Evolutionary conservation across 345 rosid genomes (phyloP), one percentile per base, ranked within the genome.

Genomic region (Sonneratia alba): DNA sequence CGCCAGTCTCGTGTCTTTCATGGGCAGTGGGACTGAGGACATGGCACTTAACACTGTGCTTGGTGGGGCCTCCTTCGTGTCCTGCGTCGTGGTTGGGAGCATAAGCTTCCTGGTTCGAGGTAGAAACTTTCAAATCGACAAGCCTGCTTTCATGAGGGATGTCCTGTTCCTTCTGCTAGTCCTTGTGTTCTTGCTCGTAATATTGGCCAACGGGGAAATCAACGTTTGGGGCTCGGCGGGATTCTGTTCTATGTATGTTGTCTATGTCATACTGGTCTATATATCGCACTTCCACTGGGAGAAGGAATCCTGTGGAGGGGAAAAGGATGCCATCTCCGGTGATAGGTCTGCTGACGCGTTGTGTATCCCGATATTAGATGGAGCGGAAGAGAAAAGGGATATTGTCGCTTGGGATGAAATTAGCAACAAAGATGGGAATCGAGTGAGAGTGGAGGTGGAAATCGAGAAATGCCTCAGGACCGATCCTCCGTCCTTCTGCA

Each of bases 71-170:
- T 85, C 87, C 21, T 91, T 88, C 76, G 92, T 91, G 14, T 79
- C 96, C 34, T 86, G 93, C 76, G 83, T 91, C 71, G 98, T 93
- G 71, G 97, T 89, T 36, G 98, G 92, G 71, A 70, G 80, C 70
- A 85, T 93, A 42, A 78, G 92, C 73, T 75, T 88, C 72, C 69
- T 80, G 21, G 77, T 85, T 45, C 76, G 80, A 53, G 66, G 71
- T 36, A 79, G 79, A 67, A 73, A 76, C 40, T 72, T 86, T 69
- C 63, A 66, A 32, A 83, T 93, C 19, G 79, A 79, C 75, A 89
- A 72, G 61, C 68, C 67, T 68, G 89, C 89, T 71, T 89, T 93
- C 74, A 37, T 91, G 7, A 86, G 98, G 56, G 98, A 93, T 59
- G 83, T 82, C 70, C 78, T 83, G 61, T 93, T 86, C 80, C 79